Evolutionary conservation across 495 filamentous ascomycete genomes (phyloP).

Genomic region (Lasiosphaeris hirsuta): DNA sequence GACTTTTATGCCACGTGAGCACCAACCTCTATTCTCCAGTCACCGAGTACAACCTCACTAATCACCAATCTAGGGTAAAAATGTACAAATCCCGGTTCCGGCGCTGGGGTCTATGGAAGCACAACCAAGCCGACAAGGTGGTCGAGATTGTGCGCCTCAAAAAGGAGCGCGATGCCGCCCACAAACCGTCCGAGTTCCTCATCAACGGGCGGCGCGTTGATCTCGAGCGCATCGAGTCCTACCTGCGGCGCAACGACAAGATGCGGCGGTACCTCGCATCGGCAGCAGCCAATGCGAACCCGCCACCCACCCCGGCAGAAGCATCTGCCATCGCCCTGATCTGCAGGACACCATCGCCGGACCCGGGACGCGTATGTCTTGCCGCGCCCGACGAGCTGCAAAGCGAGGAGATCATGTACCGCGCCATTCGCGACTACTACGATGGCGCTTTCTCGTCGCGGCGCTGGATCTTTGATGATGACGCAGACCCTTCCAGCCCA

Average conservation of each 20-base stretch:
- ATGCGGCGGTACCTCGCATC: conserved; percentile 3
- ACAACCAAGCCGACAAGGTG: not conserved
- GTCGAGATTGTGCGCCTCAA: conserved; percentile 1
- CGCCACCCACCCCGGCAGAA: not conserved
- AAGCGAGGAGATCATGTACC: conserved; percentile 9
- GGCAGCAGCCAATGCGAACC: not conserved
- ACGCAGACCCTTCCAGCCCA: not conserved
- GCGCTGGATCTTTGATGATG: conserved; percentile 8
- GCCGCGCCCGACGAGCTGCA: conserved; percentile 2
- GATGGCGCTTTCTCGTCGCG: conserved; percentile 1
- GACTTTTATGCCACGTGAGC: conserved; percentile 3
- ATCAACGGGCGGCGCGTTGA: not conserved
- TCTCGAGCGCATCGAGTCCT: not conserved
- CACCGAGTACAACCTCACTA: not conserved
- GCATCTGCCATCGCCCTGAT: not conserved
- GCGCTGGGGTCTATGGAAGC: conserved; percentile 9
- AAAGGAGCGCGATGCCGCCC: conserved; percentile 2
- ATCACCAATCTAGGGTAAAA: not conserved
- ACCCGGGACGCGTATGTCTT: not conserved
- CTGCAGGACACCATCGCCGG: conserved; percentile 2
- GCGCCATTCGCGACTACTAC: conserved; percentile 14
- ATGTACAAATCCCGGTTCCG: conserved; percentile 11
- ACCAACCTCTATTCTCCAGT: not conserved
- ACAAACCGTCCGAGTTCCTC: conserved; percentile 3
- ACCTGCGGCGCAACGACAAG: conserved; percentile 1